Evolutionary conservation across 1,284 basidiomycete species (phyloP).

Genomic region (Tylopilus orsonianus): DNA sequence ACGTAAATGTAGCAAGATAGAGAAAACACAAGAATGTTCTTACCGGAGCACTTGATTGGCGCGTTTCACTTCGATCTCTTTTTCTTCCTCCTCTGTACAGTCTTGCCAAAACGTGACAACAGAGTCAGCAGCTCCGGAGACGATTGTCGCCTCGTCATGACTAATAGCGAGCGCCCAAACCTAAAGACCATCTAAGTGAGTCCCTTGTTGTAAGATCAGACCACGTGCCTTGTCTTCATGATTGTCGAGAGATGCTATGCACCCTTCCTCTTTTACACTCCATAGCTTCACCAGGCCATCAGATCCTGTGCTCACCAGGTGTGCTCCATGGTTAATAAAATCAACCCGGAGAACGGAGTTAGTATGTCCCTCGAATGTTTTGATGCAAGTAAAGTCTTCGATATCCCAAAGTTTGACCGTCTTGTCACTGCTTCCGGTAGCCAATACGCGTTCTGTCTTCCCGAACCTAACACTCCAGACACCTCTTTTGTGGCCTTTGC

Average conservation of each 20-base stretch:
- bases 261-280: slow-evolving; percentile 90
- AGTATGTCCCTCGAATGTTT: slow-evolving; percentile 96
- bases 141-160: slow-evolving; percentile 74
- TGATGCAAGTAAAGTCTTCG: slow-evolving; percentile 87
- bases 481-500: slow-evolving; percentile 95
- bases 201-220: background rate
- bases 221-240: slow-evolving; percentile 90
- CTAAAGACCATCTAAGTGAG: slow-evolving; percentile 40
- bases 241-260: slow-evolving; percentile 87
- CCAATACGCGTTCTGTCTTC: slow-evolving; percentile 79
- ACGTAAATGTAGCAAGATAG: slow-evolving; percentile 4
- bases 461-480: slow-evolving; percentile 95
- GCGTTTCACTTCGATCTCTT: slow-evolving; percentile 70
- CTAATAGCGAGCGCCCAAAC: slow-evolving; percentile 91
- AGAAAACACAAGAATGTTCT: slow-evolving; percentile 32
- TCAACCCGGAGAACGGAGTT: slow-evolving; percentile 95
- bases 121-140: slow-evolving; percentile 94
- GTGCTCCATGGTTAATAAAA: slow-evolving; percentile 83
- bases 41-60: slow-evolving; percentile 77
- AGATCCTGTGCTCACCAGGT: slow-evolving; percentile 86
- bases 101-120: slow-evolving; percentile 94
- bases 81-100: slow-evolving; percentile 78
- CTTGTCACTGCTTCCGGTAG: slow-evolving; percentile 93
- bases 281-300: slow-evolving; percentile 97
- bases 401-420: slow-evolving; percentile 93